Base-by-base conservation (phyloP, 495 filamentous ascomycete species). In the Trichocladium uniseriatum region DNA sequence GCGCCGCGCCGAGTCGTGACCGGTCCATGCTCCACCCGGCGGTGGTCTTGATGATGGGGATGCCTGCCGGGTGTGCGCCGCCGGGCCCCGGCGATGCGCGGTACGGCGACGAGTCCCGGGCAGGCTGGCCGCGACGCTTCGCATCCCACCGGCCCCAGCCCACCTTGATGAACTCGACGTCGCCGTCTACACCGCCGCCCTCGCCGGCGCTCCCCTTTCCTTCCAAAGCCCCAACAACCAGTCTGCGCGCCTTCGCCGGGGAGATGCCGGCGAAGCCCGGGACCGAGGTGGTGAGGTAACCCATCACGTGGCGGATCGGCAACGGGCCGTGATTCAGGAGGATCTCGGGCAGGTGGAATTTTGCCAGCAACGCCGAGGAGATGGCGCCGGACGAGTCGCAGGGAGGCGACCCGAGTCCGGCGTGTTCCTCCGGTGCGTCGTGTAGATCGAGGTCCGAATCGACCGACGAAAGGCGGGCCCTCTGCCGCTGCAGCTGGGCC, bases 71-170 rank as follows among this genome's bases (percentile, higher is more conserved):
- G 56, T 77, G 78, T 10, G 77, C 57, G 54, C 31, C 2, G 31
- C 31, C 13, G 31, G 31, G 9, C 5, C 62, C 67, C 62, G 72
- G 60, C 62, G 66, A 58, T 58, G 64, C 45, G 64, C 63, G 54
- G 74, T 79, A 42, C 69, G 66, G 54, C 64, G 72, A 58, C 60
- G 52, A 58, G 46, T 56, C 59, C 48, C 78, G 76, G 40, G 76
- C 58, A 13, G 78, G 68, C 53, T 89, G 80, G 21, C 80, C 86
- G 47, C 80, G 79, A 63, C 77, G 75, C 56, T 78, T 81, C 48
- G 91, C 91, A 65, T 92, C 84, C 92, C 92, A 98, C 39, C 88
- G 81, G 41, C 92, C 92, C 92, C 92, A 98, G 50, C 92, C 92
- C 49, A 95, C 84, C 70, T 98, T 98, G 63, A 94, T 85, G 58